Evolutionary conservation across 148 eudicot species (phyloP), one percentile per base, ranked within the genome.

Genomic region (Selenicereus undatus): DNA sequence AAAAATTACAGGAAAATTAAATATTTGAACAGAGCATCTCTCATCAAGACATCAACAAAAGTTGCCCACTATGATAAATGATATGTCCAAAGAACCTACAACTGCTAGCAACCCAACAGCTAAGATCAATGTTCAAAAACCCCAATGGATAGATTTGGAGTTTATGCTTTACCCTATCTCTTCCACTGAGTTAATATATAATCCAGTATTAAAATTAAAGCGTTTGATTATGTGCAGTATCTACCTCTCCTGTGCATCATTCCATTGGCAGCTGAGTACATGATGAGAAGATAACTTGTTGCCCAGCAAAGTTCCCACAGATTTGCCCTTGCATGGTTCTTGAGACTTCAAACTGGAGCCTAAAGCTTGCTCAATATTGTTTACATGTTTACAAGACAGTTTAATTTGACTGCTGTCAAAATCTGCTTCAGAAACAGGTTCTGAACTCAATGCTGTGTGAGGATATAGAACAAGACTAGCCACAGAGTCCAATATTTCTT

Each of bases 391-490:
- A 71, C 80, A 64, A 64, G 83, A 79, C 66, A 80, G 77, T 68
- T 82, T 79, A 16, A 68, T 9, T 75, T 83, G 74, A 43, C 22
- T 78, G 50, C 62, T 77, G 43, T 76, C 78, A 73, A 56, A 70
- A 11, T 78, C 84, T 64, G 35, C 80, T 79, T 79, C 71, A 76
- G 62, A 70, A 69, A 42, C 78, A 84, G 70, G 73, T 74, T 60
- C 78, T 48, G 22, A 70, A 80, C 73, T 73, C 66, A 78, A 69
- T 64, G 81, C 85, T 79, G 81, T 72, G 70, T 85, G 85, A 74
- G 89, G 81, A 76, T 78, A 88, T 48, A 89, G 82, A 71, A 84
- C 69, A 50, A 89, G 88, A 84, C 87, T 84, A 73, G 92, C 92
- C 83, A 89, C 88, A 35, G 85, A 74, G 58, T 89, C 87, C 66